Conservation (phyloP, 805 yeast species). For the Candida quercuum region DNA sequence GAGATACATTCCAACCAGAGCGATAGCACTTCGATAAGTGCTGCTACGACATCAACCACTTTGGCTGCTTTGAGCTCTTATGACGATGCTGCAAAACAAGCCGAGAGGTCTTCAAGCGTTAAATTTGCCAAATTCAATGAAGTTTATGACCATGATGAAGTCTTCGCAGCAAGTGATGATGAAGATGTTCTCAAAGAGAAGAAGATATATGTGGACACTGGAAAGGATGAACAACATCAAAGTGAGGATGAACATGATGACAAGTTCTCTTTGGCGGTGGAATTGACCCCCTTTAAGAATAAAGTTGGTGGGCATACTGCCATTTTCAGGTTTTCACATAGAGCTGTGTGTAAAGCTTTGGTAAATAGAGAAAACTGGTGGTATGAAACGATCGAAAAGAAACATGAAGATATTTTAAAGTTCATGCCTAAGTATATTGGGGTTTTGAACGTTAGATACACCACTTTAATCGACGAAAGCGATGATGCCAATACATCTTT, state of each 20-base stretch:
- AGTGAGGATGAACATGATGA: constrained; percentile 24
- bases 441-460: constrained; percentile 83
- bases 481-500: constrained; percentile 13
- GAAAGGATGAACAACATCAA: constrained; percentile 2
- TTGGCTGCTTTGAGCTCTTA: background rate
- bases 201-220: constrained; percentile 3
- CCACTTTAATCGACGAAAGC: constrained; percentile 24
- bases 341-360: constrained; percentile 91
- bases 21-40: constrained; percentile 3
- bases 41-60: constrained; percentile 1
- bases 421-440: constrained; percentile 96
- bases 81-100: background rate
- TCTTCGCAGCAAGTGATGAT: constrained; percentile 1
- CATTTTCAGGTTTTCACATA: constrained; percentile 81
- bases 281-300: constrained; percentile 83
- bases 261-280: constrained; percentile 73
- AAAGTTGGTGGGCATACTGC: constrained; percentile 99
- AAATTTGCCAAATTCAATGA: constrained; percentile 10
- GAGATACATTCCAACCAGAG: constrained; percentile 2
- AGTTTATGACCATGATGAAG: constrained; percentile 6
- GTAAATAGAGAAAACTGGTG: constrained; percentile 86
- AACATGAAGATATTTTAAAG: constrained; percentile 67
- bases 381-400: constrained; percentile 82
- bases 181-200: background rate
- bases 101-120: constrained; percentile 2